Conservation (phyloP, 352 stramenopile genomes). For the Globisporangium solare region DNA sequence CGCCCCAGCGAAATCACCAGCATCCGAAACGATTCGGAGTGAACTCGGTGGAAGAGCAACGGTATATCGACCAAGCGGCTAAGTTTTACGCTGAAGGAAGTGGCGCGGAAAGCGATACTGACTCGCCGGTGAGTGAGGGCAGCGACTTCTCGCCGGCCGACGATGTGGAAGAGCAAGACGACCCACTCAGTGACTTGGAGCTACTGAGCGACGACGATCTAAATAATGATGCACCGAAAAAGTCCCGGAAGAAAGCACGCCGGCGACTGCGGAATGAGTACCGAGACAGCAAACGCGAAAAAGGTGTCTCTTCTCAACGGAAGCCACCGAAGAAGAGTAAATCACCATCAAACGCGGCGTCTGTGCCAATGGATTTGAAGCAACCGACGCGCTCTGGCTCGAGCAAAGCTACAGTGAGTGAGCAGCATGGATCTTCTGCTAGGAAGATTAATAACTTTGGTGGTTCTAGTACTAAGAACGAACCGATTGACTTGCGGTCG, state of each 20-base stretch:
- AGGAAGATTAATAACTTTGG: not conserved
- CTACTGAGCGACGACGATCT: conserved; percentile 49
- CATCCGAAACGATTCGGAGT: conserved; percentile 31
- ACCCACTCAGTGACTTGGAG: conserved; percentile 19
- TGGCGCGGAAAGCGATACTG: conserved; percentile 27
- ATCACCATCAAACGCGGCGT: not conserved
- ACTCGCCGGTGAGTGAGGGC: conserved; percentile 12
- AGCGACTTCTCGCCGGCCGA: conserved; percentile 45
- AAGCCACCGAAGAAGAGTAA: conserved; percentile 13
- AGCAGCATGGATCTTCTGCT: conserved; percentile 1
- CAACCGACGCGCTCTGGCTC: not conserved
- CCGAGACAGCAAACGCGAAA: conserved; percentile 16
- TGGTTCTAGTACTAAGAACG: not conserved
- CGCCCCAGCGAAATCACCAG: conserved; percentile 38
- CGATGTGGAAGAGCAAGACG: conserved; percentile 25
- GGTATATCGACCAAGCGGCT: conserved; percentile 19
- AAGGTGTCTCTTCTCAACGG: not conserved
- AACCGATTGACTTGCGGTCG: conserved; percentile 26
- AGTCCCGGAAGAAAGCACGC: conserved; percentile 11
- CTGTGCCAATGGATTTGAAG: not conserved
- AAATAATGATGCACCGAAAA: conserved; percentile 24
- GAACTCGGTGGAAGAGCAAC: conserved; percentile 37
- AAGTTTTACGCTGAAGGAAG: conserved; percentile 42
- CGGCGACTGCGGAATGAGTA: conserved; percentile 16
- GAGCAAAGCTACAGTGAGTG: not conserved